These are phyloP conservation scores for Ogataea henricii DNA, from an alignment of 805 yeast genomes.

Conservation along the genomic window DNA sequence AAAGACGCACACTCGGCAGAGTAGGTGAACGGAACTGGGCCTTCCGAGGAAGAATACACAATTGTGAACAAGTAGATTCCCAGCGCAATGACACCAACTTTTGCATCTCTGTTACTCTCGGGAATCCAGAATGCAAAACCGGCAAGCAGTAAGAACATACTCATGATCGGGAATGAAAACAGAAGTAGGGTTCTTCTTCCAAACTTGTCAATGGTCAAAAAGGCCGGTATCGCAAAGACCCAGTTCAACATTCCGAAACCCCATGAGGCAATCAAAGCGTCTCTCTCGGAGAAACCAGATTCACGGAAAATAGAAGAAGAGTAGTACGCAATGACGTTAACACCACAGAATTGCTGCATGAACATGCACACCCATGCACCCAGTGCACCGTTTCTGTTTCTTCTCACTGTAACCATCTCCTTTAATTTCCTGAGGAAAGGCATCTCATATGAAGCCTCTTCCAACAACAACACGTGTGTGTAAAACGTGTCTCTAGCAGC, in stretches of 20 bases:
- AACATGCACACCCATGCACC: conserved; percentile 84
- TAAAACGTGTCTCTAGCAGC: conserved; percentile 76
- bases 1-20: conserved; percentile 84
- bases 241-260: conserved; percentile 85
- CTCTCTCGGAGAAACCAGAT: conserved; percentile 61
- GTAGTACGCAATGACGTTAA: conserved; percentile 85
- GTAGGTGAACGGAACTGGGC: conserved; percentile 88
- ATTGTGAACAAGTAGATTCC: conserved; percentile 75
- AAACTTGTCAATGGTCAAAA: conserved; percentile 72
- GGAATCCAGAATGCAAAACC: conserved; percentile 76
- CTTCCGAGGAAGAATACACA: conserved; percentile 82
- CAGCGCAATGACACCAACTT: conserved; percentile 66
- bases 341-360: conserved; percentile 91
- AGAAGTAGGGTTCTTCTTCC: conserved; percentile 69
- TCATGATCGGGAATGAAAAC: conserved; percentile 64
- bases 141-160: conserved; percentile 57
- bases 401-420: conserved; percentile 68
- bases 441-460: conserved; percentile 54
- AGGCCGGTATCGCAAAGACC: conserved; percentile 80
- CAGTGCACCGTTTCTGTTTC: conserved; percentile 80
- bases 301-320: conserved; percentile 74
- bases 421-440: conserved; percentile 49
- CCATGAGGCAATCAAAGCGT: conserved; percentile 77
- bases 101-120: conserved; percentile 43
- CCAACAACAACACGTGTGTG: conserved; percentile 63